Percentiles rank a stretch among this genome's conserved stretches.
phyloP scores from a whole-genome alignment of 768 basidiomycete genomes.

The Kwoniella sp. region DNA sequence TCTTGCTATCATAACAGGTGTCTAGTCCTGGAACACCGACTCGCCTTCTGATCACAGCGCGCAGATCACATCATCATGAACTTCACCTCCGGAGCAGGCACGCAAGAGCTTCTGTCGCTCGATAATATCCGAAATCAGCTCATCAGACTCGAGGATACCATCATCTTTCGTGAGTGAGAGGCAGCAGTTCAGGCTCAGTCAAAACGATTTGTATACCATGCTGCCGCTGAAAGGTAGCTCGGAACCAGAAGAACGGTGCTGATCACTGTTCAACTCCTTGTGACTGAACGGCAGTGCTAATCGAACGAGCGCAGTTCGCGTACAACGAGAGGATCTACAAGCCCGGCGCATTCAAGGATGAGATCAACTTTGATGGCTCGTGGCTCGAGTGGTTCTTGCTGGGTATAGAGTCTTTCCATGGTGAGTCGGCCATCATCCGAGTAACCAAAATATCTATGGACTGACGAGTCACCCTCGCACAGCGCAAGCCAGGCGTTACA shows the following conservation, averaged over 20 bases:
- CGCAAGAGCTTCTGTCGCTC: slow-evolving; percentile 77
- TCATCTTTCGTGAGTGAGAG: slow-evolving; percentile 73
- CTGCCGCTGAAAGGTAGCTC: slow-evolving; percentile 9
- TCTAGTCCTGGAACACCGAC: too few species aligned
- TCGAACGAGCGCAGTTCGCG: slow-evolving; percentile 96
- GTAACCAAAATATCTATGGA: too few species aligned
- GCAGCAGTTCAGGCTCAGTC: too few species aligned
- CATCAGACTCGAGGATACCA: slow-evolving; percentile 92
- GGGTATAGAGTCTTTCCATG: slow-evolving; percentile 93
- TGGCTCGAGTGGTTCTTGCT: slow-evolving; percentile 98
- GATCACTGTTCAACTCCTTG: not conserved
- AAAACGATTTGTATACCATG: not conserved
- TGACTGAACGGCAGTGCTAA: slow-evolving; percentile 66
- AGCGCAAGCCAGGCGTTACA: slow-evolving; percentile 95
- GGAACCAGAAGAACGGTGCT: not conserved
- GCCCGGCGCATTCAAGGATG: slow-evolving; percentile 72
- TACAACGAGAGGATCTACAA: slow-evolving; percentile 89
- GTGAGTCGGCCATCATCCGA: too few species aligned
- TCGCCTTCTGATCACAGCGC: too few species aligned
- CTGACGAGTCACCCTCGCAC: slow-evolving; percentile 13
- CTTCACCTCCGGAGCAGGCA: slow-evolving; percentile 50
- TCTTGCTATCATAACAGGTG: not conserved
- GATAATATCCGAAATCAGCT: slow-evolving; percentile 85
- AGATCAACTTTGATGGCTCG: slow-evolving; percentile 75
- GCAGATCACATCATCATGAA: slow-evolving; percentile 48